A percentile compares a stretch with the other conserved stretches of the same genome.
phyloP scores from a whole-genome alignment of 2,329 filamentous ascomycete genomes.

The Colletotrichum destructivum region DNA sequence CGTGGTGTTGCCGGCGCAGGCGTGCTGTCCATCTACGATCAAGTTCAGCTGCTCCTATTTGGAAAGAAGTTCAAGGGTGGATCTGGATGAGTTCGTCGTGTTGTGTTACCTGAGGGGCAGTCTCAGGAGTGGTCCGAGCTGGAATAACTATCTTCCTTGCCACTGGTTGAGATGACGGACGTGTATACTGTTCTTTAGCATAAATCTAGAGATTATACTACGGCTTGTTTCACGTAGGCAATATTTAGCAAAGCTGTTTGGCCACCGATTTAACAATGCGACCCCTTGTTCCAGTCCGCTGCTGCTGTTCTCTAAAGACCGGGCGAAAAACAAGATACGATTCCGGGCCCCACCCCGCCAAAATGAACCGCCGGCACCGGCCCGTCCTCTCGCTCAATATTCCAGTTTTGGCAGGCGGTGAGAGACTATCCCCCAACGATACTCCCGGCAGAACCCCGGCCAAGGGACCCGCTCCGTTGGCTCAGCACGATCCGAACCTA shows the following conservation, averaged over 20 bases:
- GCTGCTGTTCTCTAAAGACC: too few relatives aligned
- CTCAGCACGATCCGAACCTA: slow-evolving; percentile 13
- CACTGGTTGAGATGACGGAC: background rate
- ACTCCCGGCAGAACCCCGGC: slow-evolving; percentile 34
- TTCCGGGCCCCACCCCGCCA: background rate
- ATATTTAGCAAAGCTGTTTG: too few relatives aligned
- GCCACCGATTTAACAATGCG: too few relatives aligned
- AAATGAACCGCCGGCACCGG: slow-evolving; percentile 22
- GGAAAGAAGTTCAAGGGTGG: background rate
- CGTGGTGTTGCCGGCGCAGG: background rate
- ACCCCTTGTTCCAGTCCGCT: too few relatives aligned
- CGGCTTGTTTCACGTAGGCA: too few relatives aligned
- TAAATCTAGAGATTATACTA: too few relatives aligned
- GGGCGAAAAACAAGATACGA: background rate
- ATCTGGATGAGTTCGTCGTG: background rate
- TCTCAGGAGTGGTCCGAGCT: background rate
- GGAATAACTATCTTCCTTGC: background rate
- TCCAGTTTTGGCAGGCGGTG: slow-evolving; percentile 25
- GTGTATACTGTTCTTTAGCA: background rate
- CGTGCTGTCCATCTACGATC: background rate
- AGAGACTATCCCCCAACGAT: background rate
- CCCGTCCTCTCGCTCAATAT: background rate
- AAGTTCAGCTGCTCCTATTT: background rate
- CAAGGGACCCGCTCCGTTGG: slow-evolving; percentile 15
- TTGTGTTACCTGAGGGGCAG: background rate